These are phyloP conservation scores for Mycena chlorophos DNA, from an alignment of 768 basidiomycete species.

Conservation along the genomic window DNA sequence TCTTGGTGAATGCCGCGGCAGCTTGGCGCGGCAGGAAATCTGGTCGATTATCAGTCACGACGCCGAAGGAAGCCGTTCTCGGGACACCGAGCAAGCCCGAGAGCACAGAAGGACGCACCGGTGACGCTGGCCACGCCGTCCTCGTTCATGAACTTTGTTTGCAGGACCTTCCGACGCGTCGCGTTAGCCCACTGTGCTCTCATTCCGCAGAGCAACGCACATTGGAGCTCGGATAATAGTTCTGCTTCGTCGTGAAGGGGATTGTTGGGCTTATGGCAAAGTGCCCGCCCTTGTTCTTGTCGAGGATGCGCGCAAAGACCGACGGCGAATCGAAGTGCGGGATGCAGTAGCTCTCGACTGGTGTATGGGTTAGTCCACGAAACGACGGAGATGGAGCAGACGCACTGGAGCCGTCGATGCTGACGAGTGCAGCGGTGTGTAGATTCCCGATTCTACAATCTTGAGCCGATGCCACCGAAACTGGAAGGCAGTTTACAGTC, in stretches of 20 bases:
- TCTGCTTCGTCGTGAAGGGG: slow-evolving; percentile 75
- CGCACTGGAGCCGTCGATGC: slow-evolving; percentile 79
- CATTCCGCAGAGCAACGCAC: slow-evolving; percentile 39
- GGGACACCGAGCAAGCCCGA: slow-evolving; percentile 4
- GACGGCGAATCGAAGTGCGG: slow-evolving; percentile 94
- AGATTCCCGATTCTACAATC: slow-evolving; percentile 73
- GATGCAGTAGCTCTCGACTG: slow-evolving; percentile 90
- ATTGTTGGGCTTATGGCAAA: slow-evolving; percentile 81
- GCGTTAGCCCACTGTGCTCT: neutral
- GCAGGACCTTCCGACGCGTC: slow-evolving; percentile 54
- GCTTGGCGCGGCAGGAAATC: slow-evolving; percentile 79
- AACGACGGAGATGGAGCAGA: neutral
- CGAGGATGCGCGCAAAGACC: slow-evolving; percentile 85
- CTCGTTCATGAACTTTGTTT: slow-evolving; percentile 91
- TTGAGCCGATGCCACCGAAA: neutral
- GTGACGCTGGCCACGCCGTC: slow-evolving; percentile 84
- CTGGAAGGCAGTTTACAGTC: slow-evolving; percentile 48
- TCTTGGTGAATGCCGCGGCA: slow-evolving; percentile 37
- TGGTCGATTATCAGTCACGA: slow-evolving; percentile 26
- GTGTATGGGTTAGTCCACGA: neutral
- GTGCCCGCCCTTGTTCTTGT: slow-evolving; percentile 91
- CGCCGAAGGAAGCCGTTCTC: neutral
- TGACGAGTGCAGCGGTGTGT: slow-evolving; percentile 80
- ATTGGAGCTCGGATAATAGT: slow-evolving; percentile 81
- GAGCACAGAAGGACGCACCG: slow-evolving; percentile 40